A percentile compares a stretch with the other conserved stretches of the same genome.
phyloP scores from a whole-genome alignment of 441 rosid genomes.

The Adansonia madagascariensis region DNA sequence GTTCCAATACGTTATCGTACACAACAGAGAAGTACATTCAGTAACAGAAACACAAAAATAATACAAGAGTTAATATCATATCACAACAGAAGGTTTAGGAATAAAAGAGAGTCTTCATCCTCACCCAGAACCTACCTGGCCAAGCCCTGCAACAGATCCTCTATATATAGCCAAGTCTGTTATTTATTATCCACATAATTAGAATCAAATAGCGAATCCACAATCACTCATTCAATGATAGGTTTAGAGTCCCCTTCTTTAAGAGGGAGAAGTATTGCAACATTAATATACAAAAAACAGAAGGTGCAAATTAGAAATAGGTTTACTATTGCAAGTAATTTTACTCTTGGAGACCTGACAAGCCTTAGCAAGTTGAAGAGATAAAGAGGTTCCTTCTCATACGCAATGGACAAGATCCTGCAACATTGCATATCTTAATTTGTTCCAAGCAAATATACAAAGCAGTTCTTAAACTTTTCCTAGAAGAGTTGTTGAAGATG shows the following conservation, averaged over 20 bases:
- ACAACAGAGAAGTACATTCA: background rate
- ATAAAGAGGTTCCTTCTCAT: background rate
- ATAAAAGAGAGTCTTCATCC: background rate
- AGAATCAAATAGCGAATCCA: background rate
- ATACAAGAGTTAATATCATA: background rate
- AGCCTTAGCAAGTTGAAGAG: background rate
- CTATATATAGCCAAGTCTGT: background rate
- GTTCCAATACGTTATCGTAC: background rate
- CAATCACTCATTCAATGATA: background rate
- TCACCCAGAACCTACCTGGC: background rate
- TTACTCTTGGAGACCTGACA: background rate
- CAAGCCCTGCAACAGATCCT: background rate
- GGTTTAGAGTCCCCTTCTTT: background rate
- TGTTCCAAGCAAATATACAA: background rate
- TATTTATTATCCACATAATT: background rate
- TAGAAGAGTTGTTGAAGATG: background rate
- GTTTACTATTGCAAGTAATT: background rate
- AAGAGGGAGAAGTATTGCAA: background rate
- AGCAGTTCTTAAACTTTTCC: background rate
- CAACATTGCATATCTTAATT: slow-evolving; percentile 4
- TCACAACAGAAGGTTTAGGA: background rate
- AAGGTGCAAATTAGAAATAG: background rate
- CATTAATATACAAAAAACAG: background rate
- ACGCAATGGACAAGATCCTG: background rate
- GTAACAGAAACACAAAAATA: background rate